These are phyloP conservation scores for Aspergillus neotritici DNA, from an alignment of 2,329 filamentous ascomycete genomes.

Conservation along the genomic window DNA sequence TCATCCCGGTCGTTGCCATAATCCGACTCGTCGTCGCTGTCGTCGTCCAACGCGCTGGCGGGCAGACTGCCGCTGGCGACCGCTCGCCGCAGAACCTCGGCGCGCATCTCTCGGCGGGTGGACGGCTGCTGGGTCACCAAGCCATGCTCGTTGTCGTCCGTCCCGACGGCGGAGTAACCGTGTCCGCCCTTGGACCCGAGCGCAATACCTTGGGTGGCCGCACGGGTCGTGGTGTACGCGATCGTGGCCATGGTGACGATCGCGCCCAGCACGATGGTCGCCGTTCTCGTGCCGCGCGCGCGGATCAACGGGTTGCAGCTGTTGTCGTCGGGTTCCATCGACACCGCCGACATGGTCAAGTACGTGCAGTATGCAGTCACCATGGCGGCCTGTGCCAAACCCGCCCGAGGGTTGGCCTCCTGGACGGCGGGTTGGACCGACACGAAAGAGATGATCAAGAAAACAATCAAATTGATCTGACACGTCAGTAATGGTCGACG, in stretches of 20 bases:
- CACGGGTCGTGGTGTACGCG: slow-evolving; percentile 93
- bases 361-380: slow-evolving; percentile 98
- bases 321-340: slow-evolving; percentile 94
- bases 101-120: slow-evolving; percentile 81
- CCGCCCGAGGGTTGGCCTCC: slow-evolving; percentile 86
- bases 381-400: slow-evolving; percentile 94
- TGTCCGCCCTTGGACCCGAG: slow-evolving; percentile 47
- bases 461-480: slow-evolving; percentile 74
- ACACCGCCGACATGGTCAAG: slow-evolving; percentile 94
- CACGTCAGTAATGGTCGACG: slow-evolving; percentile 13
- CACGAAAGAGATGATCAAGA: slow-evolving; percentile 72
- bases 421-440: slow-evolving; percentile 89
- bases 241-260: slow-evolving; percentile 95
- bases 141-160: slow-evolving; percentile 73
- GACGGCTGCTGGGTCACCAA: slow-evolving; percentile 81
- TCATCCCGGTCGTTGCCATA: slow-evolving; percentile 70
- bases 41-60: slow-evolving; percentile 79
- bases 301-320: slow-evolving; percentile 86
- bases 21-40: slow-evolving; percentile 57
- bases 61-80: slow-evolving; percentile 90
- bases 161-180: slow-evolving; percentile 55
- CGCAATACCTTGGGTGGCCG: slow-evolving; percentile 75
- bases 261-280: slow-evolving; percentile 85
- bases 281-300: slow-evolving; percentile 80
- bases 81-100: slow-evolving; percentile 81